phyloP scores from a whole-genome alignment of 345 rosid species.

The Arabis hirsuta region DNA sequence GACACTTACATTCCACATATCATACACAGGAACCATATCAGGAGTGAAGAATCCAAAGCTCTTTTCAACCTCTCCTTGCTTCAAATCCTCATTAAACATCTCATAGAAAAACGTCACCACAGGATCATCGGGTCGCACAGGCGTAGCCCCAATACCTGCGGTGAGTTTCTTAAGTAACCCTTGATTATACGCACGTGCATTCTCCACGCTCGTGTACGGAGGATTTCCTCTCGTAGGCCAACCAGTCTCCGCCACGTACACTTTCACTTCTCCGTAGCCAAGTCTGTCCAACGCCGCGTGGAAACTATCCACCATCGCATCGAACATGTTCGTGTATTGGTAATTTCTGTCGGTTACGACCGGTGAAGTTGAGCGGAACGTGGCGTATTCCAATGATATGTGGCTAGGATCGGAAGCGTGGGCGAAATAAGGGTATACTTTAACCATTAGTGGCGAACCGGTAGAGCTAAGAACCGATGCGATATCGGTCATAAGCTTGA shows the following conservation, averaged over 20 bases:
- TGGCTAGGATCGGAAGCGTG: conserved; percentile 31
- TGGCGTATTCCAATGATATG: conserved; percentile 39
- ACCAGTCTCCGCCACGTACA: conserved; percentile 23
- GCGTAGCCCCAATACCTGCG: conserved; percentile 19
- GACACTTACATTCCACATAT: conserved; percentile 11
- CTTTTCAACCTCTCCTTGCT: conserved; percentile 25
- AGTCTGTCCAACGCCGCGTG: conserved; percentile 30
- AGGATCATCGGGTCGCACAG: conserved; percentile 30
- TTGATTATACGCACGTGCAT: conserved; percentile 18
- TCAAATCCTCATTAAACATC: conserved; percentile 20
- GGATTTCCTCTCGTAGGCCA: conserved; percentile 29
- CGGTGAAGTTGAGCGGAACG: conserved; percentile 19
- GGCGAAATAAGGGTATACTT: conserved; percentile 51
- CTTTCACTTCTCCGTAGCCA: not conserved
- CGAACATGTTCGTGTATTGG: conserved; percentile 42
- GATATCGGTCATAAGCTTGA: conserved; percentile 18
- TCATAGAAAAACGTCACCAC: conserved; percentile 33
- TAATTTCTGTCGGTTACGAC: conserved; percentile 37
- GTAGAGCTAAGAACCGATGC: conserved; percentile 9
- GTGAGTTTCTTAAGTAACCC: conserved; percentile 6
- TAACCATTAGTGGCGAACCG: conserved; percentile 41
- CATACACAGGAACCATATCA: conserved; percentile 26
- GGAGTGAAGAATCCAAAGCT: conserved; percentile 40
- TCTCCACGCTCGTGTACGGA: conserved; percentile 21
- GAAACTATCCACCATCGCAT: conserved; percentile 44